Evolutionary conservation across 2,329 filamentous ascomycete species (phyloP), one percentile per base, ranked within the genome.

Genomic region (Exophiala xenobiotica): DNA sequence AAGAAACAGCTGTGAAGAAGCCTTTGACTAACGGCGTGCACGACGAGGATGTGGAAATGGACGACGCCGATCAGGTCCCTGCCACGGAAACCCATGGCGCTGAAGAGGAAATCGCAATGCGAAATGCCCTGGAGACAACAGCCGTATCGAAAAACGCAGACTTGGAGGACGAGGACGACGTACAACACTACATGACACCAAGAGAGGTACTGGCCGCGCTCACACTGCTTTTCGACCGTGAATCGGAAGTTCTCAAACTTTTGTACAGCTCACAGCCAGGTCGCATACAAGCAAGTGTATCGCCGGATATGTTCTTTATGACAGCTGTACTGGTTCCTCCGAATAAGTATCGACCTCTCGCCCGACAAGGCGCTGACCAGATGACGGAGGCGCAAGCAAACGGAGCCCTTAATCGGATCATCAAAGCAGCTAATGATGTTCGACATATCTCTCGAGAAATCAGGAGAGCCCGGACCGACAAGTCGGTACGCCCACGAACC

Each of bases 291-390:
- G 71, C 71, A 5, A 74, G 74, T 14, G 75, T 90, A n/a, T 83
- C 76, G 2, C 82, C 89, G 1, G 88, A 96, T 60, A 96, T 97
- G 85, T 97, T 99, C 72, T 99, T 99, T 72, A 77, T 97, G 50
- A 85, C 87, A 50, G 86, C 84, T 27, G 75, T 99, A 46, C 76
- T 97, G 11, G 90, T 99, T 0, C 90, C 95, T 1, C 93, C 93
- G 2, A 99, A 96, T 67, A 87, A 85, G 62, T 99, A 87, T 68
- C 85, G 93, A 33, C 91, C 93, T 9, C 90, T 95, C 67, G 89
- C 90, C 7, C 81, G 83, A 53, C 91, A 88, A 23, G 89, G 90
- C 38, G 82, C 86, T 27, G 84, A 86, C 37, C 84, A 90, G 48
- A 87, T 97, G 58, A 82, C 90, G 20, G 93, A 99, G 68, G 86